Percentiles rank a stretch among this genome's conserved stretches.
phyloP scores from a whole-genome alignment of 208 protist species.

The Leishmania turanica region DNA sequence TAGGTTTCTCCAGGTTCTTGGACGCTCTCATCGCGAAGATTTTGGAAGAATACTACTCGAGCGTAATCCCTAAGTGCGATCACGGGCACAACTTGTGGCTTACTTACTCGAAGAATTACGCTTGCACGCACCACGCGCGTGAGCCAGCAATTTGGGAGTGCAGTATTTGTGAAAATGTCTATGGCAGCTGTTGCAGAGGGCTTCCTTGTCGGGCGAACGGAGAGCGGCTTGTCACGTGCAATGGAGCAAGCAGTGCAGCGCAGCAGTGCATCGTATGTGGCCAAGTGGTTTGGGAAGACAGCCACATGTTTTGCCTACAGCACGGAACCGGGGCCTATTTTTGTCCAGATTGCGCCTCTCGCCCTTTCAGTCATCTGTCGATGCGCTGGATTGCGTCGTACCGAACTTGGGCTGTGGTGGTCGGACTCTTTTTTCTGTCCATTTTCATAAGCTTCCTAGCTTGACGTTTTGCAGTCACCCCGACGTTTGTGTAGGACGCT shows the following conservation, averaged over 20 bases:
- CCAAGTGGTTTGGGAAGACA: slow-evolving; percentile 39
- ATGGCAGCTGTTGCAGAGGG: slow-evolving; percentile 69
- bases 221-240: slow-evolving; percentile 16
- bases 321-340: slow-evolving; percentile 2
- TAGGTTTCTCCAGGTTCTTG: slow-evolving; percentile 45
- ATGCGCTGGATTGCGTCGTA: slow-evolving; percentile 79
- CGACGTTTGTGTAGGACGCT: background rate
- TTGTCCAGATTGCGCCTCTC: slow-evolving; percentile 80
- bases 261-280: slow-evolving; percentile 36
- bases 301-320: slow-evolving; percentile 23
- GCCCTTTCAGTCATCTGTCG: slow-evolving; percentile 50
- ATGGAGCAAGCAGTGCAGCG: background rate
- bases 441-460: slow-evolving; percentile 8
- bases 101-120: slow-evolving; percentile 46
- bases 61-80: slow-evolving; percentile 69
- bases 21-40: slow-evolving; percentile 48
- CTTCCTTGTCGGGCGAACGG: slow-evolving; percentile 43
- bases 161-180: slow-evolving; percentile 71
- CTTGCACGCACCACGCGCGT: slow-evolving; percentile 57
- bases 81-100: slow-evolving; percentile 72
- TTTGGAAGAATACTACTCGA: slow-evolving; percentile 53
- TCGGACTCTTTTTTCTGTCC: slow-evolving; percentile 16
- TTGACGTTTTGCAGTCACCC: background rate
- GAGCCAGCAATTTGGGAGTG: slow-evolving; percentile 82
- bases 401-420: slow-evolving; percentile 40